Evolutionary conservation across 2,329 filamentous ascomycete species (phyloP), one percentile per base, ranked within the genome.

Genomic region (Ilyonectria robusta): DNA sequence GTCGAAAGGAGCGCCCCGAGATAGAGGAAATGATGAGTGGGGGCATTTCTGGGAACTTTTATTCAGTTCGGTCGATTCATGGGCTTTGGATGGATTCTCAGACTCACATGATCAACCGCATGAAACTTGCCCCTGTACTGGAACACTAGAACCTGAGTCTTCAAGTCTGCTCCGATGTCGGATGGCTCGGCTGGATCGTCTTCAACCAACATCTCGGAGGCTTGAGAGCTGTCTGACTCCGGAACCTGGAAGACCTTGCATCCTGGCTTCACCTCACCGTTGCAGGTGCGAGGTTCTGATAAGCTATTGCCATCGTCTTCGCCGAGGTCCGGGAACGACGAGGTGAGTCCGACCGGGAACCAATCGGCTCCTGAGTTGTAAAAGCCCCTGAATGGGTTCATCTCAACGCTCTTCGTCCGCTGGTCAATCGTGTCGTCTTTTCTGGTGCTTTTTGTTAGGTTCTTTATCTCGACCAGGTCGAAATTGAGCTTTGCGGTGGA

Each of bases 1-100:
- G 60, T 93, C 91, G 65, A 92, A 93, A 0, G 90, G 83, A 0
- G 80, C 86, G 0, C 89, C 90, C 48, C 87, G 84, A 0, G 90
- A 92, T 1, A 93, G 83, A 0, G 91, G 91, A 64, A 87, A 93
- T 0, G 90, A 87, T 1, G 87, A 89, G 71, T 93, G 91, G 1
- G 91, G 91, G 65, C 91, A 93, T 83, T 85, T 83, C 89, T 91
- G 10, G 2, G 15, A 4, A 10, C 1, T 53, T 3, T 29, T 21
- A 33, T 13, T 70, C 46, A 70, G 63, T n/a, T 7, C 11, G 6
- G 0, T 29, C 11, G 6, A 2, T 9, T 10, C 1, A 10, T 4
- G 3, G 5, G 2, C n/a, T 17, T n/a, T n/a, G 21, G 3, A 6
- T 6, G n/a, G 4, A 23, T 0, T 23, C n/a, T 2, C n/a, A 37